A percentile compares a stretch with the other conserved stretches of the same genome.
phyloP scores from a whole-genome alignment of 257 asterid genomes.

The Scutellaria galericulata region DNA sequence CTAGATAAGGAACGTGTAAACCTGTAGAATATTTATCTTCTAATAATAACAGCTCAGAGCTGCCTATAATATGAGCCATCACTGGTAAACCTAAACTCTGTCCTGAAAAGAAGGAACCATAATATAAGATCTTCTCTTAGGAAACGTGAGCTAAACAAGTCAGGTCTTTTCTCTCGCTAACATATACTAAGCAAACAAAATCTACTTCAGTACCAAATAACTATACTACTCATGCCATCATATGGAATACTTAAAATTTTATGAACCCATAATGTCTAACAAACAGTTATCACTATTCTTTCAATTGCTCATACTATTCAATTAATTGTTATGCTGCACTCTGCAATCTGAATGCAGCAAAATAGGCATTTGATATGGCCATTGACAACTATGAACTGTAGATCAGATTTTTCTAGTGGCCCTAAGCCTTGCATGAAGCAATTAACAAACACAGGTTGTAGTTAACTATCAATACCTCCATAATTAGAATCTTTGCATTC shows the following conservation, averaged over 20 bases:
- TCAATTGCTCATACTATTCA: not conserved
- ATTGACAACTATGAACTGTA: conserved; percentile 10
- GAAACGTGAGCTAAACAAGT: not conserved
- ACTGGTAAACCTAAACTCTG: not conserved
- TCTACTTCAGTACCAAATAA: not conserved
- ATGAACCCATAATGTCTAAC: not conserved
- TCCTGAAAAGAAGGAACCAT: not conserved
- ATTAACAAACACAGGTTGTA: not conserved
- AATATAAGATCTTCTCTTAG: not conserved
- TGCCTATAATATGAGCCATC: not conserved
- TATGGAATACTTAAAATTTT: not conserved
- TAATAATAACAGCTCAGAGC: not conserved
- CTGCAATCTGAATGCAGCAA: conserved; percentile 1
- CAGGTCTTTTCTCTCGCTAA: not conserved
- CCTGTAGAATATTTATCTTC: not conserved
- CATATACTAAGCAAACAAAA: not conserved
- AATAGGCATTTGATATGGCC: conserved; percentile 6
- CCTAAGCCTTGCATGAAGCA: conserved; percentile 12
- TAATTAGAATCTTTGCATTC: conserved; percentile 78
- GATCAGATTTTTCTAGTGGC: not conserved
- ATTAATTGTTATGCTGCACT: not conserved
- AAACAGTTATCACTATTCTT: not conserved
- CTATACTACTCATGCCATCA: not conserved
- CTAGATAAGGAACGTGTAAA: not conserved
- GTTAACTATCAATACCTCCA: conserved; percentile 67